Evolutionary conservation across 2,329 filamentous ascomycete genomes (phyloP), one percentile per base, ranked within the genome.

Genomic region (Cadophora sp.): DNA sequence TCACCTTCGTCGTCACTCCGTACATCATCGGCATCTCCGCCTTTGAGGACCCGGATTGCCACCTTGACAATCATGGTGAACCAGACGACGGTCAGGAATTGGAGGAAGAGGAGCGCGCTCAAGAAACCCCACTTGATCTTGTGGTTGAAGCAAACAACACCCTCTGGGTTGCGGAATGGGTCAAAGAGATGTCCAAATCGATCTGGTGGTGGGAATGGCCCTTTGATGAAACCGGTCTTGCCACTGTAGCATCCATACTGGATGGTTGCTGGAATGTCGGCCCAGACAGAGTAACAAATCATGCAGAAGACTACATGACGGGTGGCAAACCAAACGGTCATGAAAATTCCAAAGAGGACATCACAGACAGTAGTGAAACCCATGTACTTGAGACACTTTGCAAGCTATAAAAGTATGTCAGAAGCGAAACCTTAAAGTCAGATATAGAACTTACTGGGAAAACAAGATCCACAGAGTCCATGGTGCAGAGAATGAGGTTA

Each of bases 341-440:
- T 91, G 80, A 98, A 97, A 30, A 95, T 77, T 45, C 89, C 94
- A 76, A 98, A 98, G 59, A 89, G 87, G 69, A 89, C 80, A 77
- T 98, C 96, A 82, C 94, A 97, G 63, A 90, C 80, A 4, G 82
- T 89, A 69, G 88, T 87, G 79, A 87, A 93, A 68, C 91, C 91
- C 61, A 94, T 82, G 78, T 98, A 99, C 79, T 97, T 97, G 73
- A 98, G 87, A 75, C 94, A 92, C 80, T 99, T 99, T 73, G 96
- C 96, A 36, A 89, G 82, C 93, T 96, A 68, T 41, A 48, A 55
- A n/a, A 59, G 69, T 64, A n/a, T 11, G 51, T 56, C 47, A 53
- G 51, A 45, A 18, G 43, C 62, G 24, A 3, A 13, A 61, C 27
- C 43, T 43, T 18, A 64, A 56, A 16, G 18, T 41, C 14, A 5